A percentile compares a stretch with the other conserved stretches of the same genome.
phyloP scores from a whole-genome alignment of 805 yeast species.

The Ogataea zsoltii region DNA sequence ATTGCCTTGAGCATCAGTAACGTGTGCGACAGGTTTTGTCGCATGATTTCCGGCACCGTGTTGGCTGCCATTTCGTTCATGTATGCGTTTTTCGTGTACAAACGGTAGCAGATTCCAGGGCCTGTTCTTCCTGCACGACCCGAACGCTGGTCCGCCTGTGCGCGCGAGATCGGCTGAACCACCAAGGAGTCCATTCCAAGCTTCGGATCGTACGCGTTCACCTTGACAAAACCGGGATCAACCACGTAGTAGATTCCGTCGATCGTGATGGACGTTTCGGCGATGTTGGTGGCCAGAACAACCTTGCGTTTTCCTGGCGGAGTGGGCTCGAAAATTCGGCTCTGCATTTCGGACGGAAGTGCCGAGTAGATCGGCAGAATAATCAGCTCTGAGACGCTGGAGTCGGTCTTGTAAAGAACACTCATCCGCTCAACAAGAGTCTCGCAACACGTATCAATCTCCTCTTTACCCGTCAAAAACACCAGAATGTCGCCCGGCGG shows the following conservation, averaged over 20 bases:
- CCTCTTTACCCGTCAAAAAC: slow-evolving; percentile 90
- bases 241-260: slow-evolving; percentile 91
- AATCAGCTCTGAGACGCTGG: slow-evolving; percentile 59
- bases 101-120: slow-evolving; percentile 89
- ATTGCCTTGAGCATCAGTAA: slow-evolving; percentile 85
- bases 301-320: slow-evolving; percentile 84
- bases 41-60: slow-evolving; percentile 86
- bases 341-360: slow-evolving; percentile 86
- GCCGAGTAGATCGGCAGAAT: slow-evolving; percentile 90
- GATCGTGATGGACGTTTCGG: slow-evolving; percentile 95
- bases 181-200: slow-evolving; percentile 88
- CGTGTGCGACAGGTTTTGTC: slow-evolving; percentile 84
- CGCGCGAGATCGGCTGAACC: slow-evolving; percentile 86
- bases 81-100: slow-evolving; percentile 85
- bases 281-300: slow-evolving; percentile 92
- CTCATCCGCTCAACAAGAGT: slow-evolving; percentile 65
- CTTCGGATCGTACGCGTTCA: slow-evolving; percentile 84
- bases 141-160: slow-evolving; percentile 93
- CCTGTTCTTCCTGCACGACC: slow-evolving; percentile 98
- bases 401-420: slow-evolving; percentile 50
- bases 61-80: slow-evolving; percentile 74
- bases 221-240: slow-evolving; percentile 93
- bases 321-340: slow-evolving; percentile 85
- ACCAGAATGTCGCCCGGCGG: slow-evolving; percentile 79
- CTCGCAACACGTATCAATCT: slow-evolving; percentile 88